Conservation (phyloP, 345 rosid species). For the Dovyalis caffra region DNA sequence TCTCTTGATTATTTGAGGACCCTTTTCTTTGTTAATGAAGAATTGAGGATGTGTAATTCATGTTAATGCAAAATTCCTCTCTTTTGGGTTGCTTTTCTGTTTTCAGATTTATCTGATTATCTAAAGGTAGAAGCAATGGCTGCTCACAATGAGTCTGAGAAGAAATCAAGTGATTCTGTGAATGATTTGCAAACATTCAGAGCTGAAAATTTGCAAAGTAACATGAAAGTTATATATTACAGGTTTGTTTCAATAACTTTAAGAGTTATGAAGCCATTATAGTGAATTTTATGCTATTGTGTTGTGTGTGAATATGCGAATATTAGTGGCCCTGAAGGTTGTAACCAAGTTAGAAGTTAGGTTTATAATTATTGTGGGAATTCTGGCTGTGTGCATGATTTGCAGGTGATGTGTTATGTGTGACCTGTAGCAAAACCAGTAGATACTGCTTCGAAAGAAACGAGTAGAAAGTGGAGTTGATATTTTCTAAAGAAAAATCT, state of each 20-base stretch:
- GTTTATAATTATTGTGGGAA: background rate
- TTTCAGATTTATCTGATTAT: background rate
- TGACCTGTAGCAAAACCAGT: background rate
- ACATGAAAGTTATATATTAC: slow-evolving; percentile 89
- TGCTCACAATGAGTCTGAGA: slow-evolving; percentile 49
- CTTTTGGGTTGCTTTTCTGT: background rate
- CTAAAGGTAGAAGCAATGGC: slow-evolving; percentile 43
- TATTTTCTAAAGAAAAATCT: background rate
- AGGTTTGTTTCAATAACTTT: slow-evolving; percentile 45
- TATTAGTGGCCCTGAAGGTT: background rate
- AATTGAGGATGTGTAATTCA: background rate
- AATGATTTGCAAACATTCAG: slow-evolving; percentile 64
- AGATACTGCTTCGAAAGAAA: background rate
- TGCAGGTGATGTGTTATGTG: background rate
- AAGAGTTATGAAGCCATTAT: background rate
- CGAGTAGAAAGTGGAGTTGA: background rate
- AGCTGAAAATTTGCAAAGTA: slow-evolving; percentile 82
- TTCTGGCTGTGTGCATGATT: background rate
- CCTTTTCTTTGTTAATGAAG: background rate
- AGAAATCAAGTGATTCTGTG: slow-evolving; percentile 54
- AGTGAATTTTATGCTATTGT: background rate
- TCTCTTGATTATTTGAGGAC: background rate
- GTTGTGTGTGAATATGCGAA: background rate
- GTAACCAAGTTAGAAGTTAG: background rate
- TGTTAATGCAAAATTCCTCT: background rate